Conservation (phyloP, 1,284 basidiomycete genomes). For the Ganoderma boninense region DNA sequence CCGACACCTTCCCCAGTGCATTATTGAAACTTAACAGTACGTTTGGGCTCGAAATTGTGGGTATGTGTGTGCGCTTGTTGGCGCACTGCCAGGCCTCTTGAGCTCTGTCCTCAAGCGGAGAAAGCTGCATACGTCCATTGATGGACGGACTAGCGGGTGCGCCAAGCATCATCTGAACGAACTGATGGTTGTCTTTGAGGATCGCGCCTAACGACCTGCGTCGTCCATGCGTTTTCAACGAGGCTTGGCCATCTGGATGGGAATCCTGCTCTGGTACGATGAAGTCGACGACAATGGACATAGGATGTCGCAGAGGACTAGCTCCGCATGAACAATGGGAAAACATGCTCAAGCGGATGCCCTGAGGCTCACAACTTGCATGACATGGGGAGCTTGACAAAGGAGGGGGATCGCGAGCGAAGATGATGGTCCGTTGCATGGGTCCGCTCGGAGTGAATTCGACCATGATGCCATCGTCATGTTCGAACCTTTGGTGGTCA, state of each 20-base stretch:
- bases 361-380: background rate
- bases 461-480: slow-evolving; percentile 11
- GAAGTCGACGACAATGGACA: slow-evolving; percentile 11
- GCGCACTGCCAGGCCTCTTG: slow-evolving; percentile 10
- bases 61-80: slow-evolving; percentile 11
- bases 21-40: slow-evolving; percentile 12
- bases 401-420: background rate
- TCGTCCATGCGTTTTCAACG: background rate
- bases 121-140: background rate
- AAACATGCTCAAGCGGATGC: slow-evolving; percentile 11
- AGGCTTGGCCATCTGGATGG: background rate
- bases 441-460: slow-evolving; percentile 1
- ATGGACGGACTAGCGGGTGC: background rate
- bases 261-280: slow-evolving; percentile 1
- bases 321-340: background rate
- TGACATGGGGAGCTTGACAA: background rate
- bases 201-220: slow-evolving; percentile 6
- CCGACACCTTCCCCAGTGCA: background rate
- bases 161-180: slow-evolving; percentile 14
- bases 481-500: background rate
- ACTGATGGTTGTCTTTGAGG: slow-evolving; percentile 4
- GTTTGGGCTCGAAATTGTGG: slow-evolving; percentile 6
- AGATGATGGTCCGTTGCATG: slow-evolving; percentile 5
- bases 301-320: slow-evolving; percentile 6
- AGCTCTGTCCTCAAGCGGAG: background rate